A percentile compares a stretch with the other conserved stretches of the same genome.
Evolutionary conservation across 495 filamentous ascomycete genomes (phyloP).

Genomic region (Podospora sp.): DNA sequence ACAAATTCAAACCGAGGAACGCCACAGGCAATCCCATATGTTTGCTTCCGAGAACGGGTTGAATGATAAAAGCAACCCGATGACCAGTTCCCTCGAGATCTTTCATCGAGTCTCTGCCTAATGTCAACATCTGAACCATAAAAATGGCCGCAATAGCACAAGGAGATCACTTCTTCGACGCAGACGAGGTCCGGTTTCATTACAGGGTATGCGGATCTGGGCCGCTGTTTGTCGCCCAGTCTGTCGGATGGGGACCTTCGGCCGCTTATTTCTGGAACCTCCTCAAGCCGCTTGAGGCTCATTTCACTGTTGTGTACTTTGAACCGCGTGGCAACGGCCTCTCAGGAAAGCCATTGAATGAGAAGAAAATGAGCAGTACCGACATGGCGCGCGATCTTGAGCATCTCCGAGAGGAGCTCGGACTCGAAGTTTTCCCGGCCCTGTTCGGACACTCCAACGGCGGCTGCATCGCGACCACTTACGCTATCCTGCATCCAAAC

Average conservation of each 20-base stretch:
- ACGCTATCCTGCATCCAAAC: too few species aligned
- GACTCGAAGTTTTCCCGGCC: neutral
- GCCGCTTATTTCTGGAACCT: constrained; percentile 7
- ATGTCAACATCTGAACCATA: neutral
- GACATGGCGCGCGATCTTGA: constrained; percentile 13
- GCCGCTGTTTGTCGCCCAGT: neutral
- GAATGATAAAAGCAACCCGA: neutral
- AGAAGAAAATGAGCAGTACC: constrained; percentile 1
- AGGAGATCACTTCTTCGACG: constrained; percentile 3
- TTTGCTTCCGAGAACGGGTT: neutral
- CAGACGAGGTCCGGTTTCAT: neutral
- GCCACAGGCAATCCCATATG: neutral
- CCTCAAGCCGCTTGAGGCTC: neutral
- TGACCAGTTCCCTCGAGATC: neutral
- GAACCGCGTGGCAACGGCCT: constrained; percentile 11
- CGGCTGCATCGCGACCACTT: neutral
- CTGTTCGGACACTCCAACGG: constrained; percentile 7
- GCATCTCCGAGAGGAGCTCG: constrained; percentile 5
- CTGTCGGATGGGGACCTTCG: constrained; percentile 12
- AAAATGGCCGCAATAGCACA: neutral
- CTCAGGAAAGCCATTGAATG: neutral
- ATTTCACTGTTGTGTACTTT: constrained; percentile 9
- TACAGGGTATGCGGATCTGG: constrained; percentile 1
- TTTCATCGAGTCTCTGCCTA: neutral
- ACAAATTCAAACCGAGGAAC: neutral